phyloP scores from a whole-genome alignment of 78 protist genomes.

The Paulinella micropora region DNA sequence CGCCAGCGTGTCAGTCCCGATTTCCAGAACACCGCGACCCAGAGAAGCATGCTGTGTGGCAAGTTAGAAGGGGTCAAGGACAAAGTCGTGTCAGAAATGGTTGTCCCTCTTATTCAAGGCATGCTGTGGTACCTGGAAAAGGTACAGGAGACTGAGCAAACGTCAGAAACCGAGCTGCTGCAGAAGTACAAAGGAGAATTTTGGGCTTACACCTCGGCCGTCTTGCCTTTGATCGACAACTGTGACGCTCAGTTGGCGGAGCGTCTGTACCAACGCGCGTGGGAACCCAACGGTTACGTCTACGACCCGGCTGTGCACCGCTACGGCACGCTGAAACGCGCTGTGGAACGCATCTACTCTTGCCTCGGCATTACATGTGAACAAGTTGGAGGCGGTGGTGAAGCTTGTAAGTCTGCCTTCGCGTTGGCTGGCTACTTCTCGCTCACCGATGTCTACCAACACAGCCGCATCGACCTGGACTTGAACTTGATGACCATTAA shows the following conservation, averaged over 20 bases:
- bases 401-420: no score
- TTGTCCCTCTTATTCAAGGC: constrained; percentile 5
- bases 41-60: no score
- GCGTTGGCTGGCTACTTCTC: neutral
- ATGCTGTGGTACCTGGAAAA: neutral
- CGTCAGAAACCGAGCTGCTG: no score
- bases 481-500: no score
- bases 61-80: neutral
- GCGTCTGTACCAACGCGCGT: no score
- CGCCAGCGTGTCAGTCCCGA: neutral
- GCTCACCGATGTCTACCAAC: neutral
- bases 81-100: neutral
- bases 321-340: neutral
- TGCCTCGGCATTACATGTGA: neutral
- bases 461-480: constrained; percentile 4
- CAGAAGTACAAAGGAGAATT: neutral
- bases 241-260: no score
- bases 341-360: neutral
- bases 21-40: neutral
- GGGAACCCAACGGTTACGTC: neutral
- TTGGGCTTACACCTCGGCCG: neutral
- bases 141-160: no score
- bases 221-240: neutral
- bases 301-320: neutral
- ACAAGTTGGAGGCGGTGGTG: neutral